Conservation (phyloP, 2,329 filamentous ascomycete species). For the Coniochaeta hoffmannii region DNA sequence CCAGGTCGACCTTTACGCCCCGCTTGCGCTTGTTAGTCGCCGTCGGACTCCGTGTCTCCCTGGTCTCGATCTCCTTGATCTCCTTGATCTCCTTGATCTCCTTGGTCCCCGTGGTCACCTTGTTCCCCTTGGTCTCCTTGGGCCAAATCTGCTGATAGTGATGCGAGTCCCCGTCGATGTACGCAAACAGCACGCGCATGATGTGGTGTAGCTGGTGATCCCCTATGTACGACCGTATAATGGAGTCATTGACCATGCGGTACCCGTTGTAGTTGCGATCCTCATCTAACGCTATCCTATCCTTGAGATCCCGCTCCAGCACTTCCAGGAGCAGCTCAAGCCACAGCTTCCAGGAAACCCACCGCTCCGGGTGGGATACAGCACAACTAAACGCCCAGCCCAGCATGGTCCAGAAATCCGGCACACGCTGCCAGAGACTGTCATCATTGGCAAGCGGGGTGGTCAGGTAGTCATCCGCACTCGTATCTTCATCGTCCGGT, state of each 20-base stretch:
- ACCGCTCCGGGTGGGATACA: constrained; percentile 61
- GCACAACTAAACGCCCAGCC: constrained; percentile 96
- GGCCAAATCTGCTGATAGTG: constrained; percentile 61
- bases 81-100: too few relatives aligned
- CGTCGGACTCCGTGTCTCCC: too few relatives aligned
- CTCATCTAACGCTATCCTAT: constrained; percentile 43
- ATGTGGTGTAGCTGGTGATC: constrained; percentile 46
- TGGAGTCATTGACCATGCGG: constrained; percentile 39
- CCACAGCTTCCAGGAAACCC: constrained; percentile 77
- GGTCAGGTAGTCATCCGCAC: constrained; percentile 45
- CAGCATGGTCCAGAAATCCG: constrained; percentile 82
- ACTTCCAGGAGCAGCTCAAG: constrained; percentile 72
- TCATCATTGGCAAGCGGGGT: constrained; percentile 54
- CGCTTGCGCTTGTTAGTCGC: constrained; percentile 43
- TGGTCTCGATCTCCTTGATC: too few relatives aligned
- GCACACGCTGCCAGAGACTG: constrained; percentile 66
- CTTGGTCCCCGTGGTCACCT: too few relatives aligned
- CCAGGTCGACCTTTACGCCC: constrained; percentile 40
- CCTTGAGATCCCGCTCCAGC: constrained; percentile 62
- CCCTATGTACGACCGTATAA: constrained; percentile 55
- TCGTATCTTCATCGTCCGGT: constrained; percentile 29
- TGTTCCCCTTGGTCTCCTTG: constrained; percentile 54
- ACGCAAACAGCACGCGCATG: constrained; percentile 49
- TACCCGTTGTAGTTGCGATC: constrained; percentile 17
- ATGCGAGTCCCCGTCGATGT: constrained; percentile 54